phyloP scores from a whole-genome alignment of 306 rosid species.

The Cucurbita argyrosperma region DNA sequence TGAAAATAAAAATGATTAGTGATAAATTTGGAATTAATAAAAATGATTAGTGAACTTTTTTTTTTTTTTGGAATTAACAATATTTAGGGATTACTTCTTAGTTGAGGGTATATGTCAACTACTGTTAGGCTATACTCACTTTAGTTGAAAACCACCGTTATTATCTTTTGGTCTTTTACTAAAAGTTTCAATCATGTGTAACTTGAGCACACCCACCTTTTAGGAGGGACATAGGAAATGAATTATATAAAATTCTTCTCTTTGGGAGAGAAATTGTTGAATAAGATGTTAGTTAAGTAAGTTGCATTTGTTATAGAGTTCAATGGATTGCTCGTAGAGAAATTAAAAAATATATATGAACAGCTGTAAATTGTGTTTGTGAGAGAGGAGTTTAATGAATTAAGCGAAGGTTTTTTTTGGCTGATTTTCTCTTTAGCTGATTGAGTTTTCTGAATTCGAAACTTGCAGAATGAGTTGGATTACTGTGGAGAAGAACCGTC shows the following conservation, averaged over 20 bases:
- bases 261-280: neutral
- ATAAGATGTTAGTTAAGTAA: neutral
- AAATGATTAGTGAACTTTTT: no score
- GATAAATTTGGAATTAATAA: no score
- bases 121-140: no score
- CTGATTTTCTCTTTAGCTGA: neutral
- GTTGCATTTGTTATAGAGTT: neutral
- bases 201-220: neutral
- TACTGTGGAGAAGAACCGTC: constrained; percentile 66
- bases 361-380: neutral
- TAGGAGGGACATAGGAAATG: neutral
- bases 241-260: neutral
- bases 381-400: neutral
- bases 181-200: neutral
- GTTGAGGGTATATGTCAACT: no score
- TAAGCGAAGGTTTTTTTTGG: no score
- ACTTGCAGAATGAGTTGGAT: constrained; percentile 63
- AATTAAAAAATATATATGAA: neutral
- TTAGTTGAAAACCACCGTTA: neutral
- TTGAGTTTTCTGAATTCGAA: neutral
- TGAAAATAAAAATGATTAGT: neutral
- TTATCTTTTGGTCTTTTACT: no score
- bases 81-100: no score
- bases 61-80: no score
- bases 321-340: neutral